Percentiles rank a stretch among this genome's conserved stretches.
Evolutionary conservation across 2,329 filamentous ascomycete species (phyloP).

Genomic region (Xylaria sp.): DNA sequence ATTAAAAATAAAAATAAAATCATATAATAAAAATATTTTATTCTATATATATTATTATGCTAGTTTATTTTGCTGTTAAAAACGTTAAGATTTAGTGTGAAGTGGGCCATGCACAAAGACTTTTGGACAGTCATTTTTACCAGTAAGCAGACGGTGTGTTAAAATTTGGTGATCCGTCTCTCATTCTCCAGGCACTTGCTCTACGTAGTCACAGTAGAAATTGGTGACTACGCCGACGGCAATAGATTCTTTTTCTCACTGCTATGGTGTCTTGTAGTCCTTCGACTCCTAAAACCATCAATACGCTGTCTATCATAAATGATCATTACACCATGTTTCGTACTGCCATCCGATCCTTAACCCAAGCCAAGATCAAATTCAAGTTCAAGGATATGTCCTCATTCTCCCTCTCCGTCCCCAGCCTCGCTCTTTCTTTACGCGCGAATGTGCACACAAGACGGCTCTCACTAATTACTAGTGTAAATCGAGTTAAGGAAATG

Average conservation of each 20-base stretch:
- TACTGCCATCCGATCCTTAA: not conserved
- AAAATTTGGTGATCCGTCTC: not conserved
- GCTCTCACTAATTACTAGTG: not conserved
- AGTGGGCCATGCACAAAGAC: no score
- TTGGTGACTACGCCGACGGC: not conserved
- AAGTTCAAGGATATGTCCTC: not conserved
- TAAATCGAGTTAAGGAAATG: not conserved
- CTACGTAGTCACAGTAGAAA: not conserved
- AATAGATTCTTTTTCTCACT: no score
- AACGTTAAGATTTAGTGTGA: no score
- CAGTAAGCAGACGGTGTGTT: no score
- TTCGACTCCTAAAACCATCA: not conserved
- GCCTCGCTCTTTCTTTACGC: not conserved
- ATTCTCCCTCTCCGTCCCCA: not conserved
- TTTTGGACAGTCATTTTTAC: no score
- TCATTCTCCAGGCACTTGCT: no score
- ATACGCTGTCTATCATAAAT: not conserved
- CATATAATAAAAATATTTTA: no score
- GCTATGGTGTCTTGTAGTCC: no score
- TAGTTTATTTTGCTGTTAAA: no score
- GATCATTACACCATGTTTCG: not conserved
- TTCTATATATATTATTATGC: no score
- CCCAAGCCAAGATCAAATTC: not conserved
- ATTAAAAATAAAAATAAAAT: no score
- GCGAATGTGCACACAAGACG: constrained; percentile 12